Percentiles rank a stretch among this genome's conserved stretches.
phyloP scores from a whole-genome alignment of 768 basidiomycete species.

The Kwoniella dendrophila region DNA sequence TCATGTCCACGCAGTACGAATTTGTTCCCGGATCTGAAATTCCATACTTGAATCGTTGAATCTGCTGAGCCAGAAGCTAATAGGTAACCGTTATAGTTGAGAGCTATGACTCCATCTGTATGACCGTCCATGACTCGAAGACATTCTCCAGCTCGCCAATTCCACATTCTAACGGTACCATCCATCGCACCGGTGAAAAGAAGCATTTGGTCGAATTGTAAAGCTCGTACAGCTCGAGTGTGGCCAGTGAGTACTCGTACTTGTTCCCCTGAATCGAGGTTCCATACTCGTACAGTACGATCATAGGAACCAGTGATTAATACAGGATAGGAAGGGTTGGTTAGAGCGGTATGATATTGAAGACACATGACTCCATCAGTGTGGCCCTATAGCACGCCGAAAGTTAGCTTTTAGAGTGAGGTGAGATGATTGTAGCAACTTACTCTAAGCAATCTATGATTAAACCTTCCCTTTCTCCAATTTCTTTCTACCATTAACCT shows the following conservation, averaged over 20 bases:
- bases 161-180: conserved; percentile 80
- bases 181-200: conserved; percentile 97
- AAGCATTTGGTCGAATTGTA: conserved; percentile 95
- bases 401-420: background rate
- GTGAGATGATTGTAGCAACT: conserved; percentile 9
- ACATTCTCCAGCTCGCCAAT: conserved; percentile 52
- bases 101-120: conserved; percentile 83
- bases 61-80: conserved; percentile 92
- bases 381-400: conserved; percentile 64
- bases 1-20: conserved; percentile 89
- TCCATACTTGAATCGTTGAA: conserved; percentile 72
- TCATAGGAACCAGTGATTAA: conserved; percentile 98
- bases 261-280: conserved; percentile 84
- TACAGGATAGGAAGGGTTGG: conserved; percentile 74
- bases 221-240: conserved; percentile 81
- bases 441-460: conserved; percentile 72
- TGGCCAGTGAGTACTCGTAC: conserved; percentile 85
- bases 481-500: conserved; percentile 95
- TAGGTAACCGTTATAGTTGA: conserved; percentile 87
- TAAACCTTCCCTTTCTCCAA: conserved; percentile 91
- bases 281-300: conserved; percentile 91
- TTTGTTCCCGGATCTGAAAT: conserved; percentile 84
- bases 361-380: conserved; percentile 96
- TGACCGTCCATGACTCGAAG: conserved; percentile 81
- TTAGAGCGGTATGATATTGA: conserved; percentile 72